Base-by-base conservation (phyloP, 768 basidiomycete species). In the Leccinum aurantiacum region DNA sequence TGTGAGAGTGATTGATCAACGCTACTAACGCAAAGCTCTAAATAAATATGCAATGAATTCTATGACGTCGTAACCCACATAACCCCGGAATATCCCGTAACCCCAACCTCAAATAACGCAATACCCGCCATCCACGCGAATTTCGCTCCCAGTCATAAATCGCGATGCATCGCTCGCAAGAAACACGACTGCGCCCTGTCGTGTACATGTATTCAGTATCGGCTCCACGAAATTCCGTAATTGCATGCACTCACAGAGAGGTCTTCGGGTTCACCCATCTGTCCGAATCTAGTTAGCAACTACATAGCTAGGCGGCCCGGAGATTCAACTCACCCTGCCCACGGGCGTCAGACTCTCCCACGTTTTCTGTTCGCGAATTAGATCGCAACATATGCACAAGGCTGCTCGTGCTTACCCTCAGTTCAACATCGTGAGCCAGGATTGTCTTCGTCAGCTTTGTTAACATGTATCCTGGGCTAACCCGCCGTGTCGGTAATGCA, bases 201-300 rank as follows among this genome's bases (percentile, higher is more conserved):
- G 1, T 4, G 31, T 57, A 58, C 14, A 24, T n/a, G 3, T 11
- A 46, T 46, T 61, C 29, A 67, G 51, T 44, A 41, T 6, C 10
- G 14, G 13, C 24, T 27, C 31, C 9, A 38, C 24, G 0, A 3
- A 38, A 48, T 4, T 22, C 57, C 51, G 29, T 29, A 4, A 5
- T 58, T 11, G 5, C 37, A 77, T 11, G 5, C 37, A 77, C 83
- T 27, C 65, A 88, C 92, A 64, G 93, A 85, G 61, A 96, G 79
- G 69, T 98, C 96, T 64, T 95, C 91, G 10, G 95, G 95, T 61
- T 95, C 88, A 53, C 93, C 95, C 83, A 98, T 86, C 90, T 91
- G 35, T 46, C 60, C 27, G n/a, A 15, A 19, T 56, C 57, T 10
- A 31, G 60, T 70, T 33, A 68, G 59, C 84, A 19, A 8, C 67